Evolutionary conservation across 192 early-diverging fungal genomes (phyloP).

Genomic region (Dissophora ornata): DNA sequence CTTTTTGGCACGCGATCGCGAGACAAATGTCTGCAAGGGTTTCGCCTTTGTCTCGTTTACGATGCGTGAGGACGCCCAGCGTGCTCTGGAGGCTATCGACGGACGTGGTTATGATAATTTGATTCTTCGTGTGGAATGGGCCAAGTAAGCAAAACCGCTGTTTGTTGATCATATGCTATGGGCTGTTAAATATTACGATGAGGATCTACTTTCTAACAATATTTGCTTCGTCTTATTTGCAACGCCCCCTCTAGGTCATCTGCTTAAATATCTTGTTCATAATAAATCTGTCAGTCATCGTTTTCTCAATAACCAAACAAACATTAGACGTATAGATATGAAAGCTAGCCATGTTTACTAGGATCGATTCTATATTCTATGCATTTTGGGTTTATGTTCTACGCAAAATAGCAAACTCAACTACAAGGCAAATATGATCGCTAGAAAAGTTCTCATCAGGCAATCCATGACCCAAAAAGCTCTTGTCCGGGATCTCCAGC

Average conservation of each 20-base stretch:
- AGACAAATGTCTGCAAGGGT: constrained; percentile 90
- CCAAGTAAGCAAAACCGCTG: constrained; percentile 60
- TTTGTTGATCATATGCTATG: too few species aligned
- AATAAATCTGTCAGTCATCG: constrained; percentile 11
- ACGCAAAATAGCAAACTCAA: constrained; percentile 46
- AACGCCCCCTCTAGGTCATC: constrained; percentile 28
- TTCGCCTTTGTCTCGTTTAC: constrained; percentile 95
- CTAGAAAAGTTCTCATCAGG: constrained; percentile 52
- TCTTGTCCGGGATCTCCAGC: constrained; percentile 42
- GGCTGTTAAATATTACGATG: too few species aligned
- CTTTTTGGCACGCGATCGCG: constrained; percentile 88
- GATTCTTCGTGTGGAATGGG: constrained; percentile 92
- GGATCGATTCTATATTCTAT: too few species aligned
- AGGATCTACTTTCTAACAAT: neutral
- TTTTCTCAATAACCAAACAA: too few species aligned
- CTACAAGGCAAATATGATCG: constrained; percentile 46
- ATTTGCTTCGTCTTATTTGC: neutral
- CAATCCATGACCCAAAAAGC: constrained; percentile 38
- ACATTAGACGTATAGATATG: too few species aligned
- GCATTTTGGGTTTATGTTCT: neutral
- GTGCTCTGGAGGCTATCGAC: constrained; percentile 86
- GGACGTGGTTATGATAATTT: constrained; percentile 97
- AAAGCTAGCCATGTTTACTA: too few species aligned
- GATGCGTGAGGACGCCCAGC: constrained; percentile 83
- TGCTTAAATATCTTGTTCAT: constrained; percentile 34